Base-by-base conservation (phyloP, 331 rosid species). In the Ulmus americana region DNA sequence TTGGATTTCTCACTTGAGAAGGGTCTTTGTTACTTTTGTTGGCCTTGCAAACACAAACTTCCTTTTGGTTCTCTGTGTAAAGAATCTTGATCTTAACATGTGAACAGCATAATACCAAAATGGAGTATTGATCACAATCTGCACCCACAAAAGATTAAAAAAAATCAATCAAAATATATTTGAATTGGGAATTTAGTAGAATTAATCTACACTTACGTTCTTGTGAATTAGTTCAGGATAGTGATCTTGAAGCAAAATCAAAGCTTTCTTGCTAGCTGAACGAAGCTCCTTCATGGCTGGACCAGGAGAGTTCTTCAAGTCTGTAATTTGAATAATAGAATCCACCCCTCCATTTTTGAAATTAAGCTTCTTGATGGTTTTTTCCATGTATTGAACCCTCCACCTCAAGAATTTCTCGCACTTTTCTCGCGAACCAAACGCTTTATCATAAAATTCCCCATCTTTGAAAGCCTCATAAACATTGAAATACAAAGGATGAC, bases 121-220 rank as follows among this genome's bases (percentile, higher is more conserved):
- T 22, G 99, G 97, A 71, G 85, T 84, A 57, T 89, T 76, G 48
- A 89, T 61, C 13, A 89, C 58, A 38, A 94, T 78, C 98, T 91
- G 88, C 67, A 63, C 39, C 38, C 10, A 13, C 12, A 10, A 11
- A 39, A 60, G 18, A 35, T 7, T 38, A 43, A 59, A 39, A 59
- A 59, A 41, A 55, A 39, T 14, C 4, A 38, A 9, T 39, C 6
- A 58, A 38, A 48, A 5, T n/a, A 9, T 46, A 9, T n/a, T 12
- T 12, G 6, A 7, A 59, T 16, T 49, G 11, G 47, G n/a, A 44
- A 7, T 9, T 46, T 39, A 4, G 3, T 48, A 16, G 18, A 0
- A 16, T 53, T 7, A 53, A 18, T 5, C 8, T 53, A 7, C 13
- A 53, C 90, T 61, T 44, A 83, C 88, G 71, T 61, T 75, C 76